phyloP scores from a whole-genome alignment of 345 rosid species.

The Nasturtium officinale region DNA sequence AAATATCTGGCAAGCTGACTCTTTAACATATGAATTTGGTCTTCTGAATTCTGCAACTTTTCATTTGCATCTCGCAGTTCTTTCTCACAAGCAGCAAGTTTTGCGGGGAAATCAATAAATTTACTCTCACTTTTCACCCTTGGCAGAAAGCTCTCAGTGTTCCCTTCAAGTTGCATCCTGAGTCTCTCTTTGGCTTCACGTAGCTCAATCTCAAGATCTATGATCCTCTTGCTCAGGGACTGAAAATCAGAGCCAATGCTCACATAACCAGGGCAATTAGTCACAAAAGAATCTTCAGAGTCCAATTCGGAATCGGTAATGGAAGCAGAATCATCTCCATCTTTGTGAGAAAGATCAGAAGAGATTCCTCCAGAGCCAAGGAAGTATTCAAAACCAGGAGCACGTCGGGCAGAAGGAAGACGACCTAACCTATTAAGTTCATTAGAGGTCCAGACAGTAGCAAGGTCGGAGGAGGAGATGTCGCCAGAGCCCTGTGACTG shows the following conservation, averaged over 20 bases:
- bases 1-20: constrained; percentile 54
- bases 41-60: constrained; percentile 53
- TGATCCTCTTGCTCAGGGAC: constrained; percentile 48
- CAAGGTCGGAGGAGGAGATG: constrained; percentile 44
- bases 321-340: constrained; percentile 71
- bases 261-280: constrained; percentile 55
- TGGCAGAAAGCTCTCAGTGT: constrained; percentile 43
- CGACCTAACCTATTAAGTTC: constrained; percentile 55
- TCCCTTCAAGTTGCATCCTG: constrained; percentile 51
- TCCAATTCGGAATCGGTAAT: constrained; percentile 68
- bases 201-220: constrained; percentile 66
- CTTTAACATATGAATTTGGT: constrained; percentile 57
- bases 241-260: constrained; percentile 55
- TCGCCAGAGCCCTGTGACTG: constrained; percentile 69
- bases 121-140: constrained; percentile 43
- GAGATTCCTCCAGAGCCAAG: constrained; percentile 62
- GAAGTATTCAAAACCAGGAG: constrained; percentile 70
- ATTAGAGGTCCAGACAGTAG: constrained; percentile 24
- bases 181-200: constrained; percentile 61
- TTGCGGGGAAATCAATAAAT: constrained; percentile 47
- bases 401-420: constrained; percentile 53
- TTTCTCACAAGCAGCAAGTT: constrained; percentile 56
- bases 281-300: constrained; percentile 74
- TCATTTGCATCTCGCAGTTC: constrained; percentile 59
- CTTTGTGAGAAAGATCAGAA: constrained; percentile 57